phyloP scores from a whole-genome alignment of 257 asterid species.

The Jasminum sambac region DNA sequence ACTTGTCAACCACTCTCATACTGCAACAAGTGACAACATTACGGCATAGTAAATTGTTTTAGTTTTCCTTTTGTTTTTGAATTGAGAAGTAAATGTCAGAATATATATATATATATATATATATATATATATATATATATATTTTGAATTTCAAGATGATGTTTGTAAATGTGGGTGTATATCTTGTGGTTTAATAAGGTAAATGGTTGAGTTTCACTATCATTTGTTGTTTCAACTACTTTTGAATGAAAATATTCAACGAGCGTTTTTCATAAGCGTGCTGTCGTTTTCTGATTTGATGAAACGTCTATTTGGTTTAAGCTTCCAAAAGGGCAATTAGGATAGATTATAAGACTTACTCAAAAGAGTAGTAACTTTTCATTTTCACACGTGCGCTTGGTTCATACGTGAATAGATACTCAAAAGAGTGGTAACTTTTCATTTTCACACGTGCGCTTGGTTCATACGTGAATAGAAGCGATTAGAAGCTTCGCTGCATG shows the following conservation, averaged over 20 bases:
- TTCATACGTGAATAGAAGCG: too few relatives aligned
- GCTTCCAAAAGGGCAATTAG: slow-evolving; percentile 12
- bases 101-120: too few relatives aligned
- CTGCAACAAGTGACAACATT: slow-evolving; percentile 34
- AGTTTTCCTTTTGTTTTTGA: not conserved
- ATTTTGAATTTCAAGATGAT: slow-evolving; percentile 19
- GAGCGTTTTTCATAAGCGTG: slow-evolving; percentile 14
- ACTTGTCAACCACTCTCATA: slow-evolving; percentile 46
- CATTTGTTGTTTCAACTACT: slow-evolving; percentile 44
- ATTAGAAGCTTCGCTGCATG: too few relatives aligned
- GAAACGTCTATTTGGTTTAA: not conserved
- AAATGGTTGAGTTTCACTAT: slow-evolving; percentile 51
- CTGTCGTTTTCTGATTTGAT: not conserved
- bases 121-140: too few relatives aligned
- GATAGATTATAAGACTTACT: too few relatives aligned
- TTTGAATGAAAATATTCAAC: slow-evolving; percentile 26
- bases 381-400: not conserved
- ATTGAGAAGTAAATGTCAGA: slow-evolving; percentile 15
- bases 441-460: not conserved
- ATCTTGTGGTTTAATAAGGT: slow-evolving; percentile 34
- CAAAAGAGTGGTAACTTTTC: too few relatives aligned
- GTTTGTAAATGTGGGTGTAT: slow-evolving; percentile 24
- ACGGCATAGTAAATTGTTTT: slow-evolving; percentile 32
- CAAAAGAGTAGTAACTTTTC: too few relatives aligned
- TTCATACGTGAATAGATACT: too few relatives aligned